These are phyloP conservation scores for Aspergillus bridgeri DNA, from an alignment of 495 filamentous ascomycete species.

Conservation along the genomic window DNA sequence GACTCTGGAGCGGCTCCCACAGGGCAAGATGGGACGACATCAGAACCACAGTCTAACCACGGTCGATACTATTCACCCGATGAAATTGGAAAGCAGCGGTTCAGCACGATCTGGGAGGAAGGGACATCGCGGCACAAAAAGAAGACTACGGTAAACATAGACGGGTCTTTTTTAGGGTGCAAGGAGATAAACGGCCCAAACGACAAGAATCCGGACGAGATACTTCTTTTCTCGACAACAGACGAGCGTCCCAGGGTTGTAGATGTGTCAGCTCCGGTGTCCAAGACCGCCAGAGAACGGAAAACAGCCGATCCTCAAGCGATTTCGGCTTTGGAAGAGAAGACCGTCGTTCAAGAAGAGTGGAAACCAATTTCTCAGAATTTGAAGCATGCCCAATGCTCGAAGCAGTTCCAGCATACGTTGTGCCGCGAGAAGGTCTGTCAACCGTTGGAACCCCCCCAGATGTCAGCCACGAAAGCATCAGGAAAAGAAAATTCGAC, in stretches of 20 bases:
- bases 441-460: conserved; percentile 17
- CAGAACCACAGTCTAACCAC: conserved; percentile 2
- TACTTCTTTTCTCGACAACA: conserved; percentile 34
- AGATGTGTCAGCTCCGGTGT: conserved; percentile 20
- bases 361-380: conserved; percentile 37
- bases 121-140: conserved; percentile 19
- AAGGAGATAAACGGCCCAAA: conserved; percentile 38
- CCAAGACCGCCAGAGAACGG: conserved; percentile 26
- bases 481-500: conserved; percentile 29
- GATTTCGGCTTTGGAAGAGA: conserved; percentile 18
- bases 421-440: conserved; percentile 30
- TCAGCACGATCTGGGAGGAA: conserved; percentile 41
- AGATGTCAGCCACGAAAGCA: conserved; percentile 11
- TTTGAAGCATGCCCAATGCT: conserved; percentile 44
- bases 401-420: conserved; percentile 31
- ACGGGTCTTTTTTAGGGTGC: conserved; percentile 49
- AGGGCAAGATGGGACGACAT: conserved; percentile 8
- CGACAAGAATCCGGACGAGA: conserved; percentile 42
- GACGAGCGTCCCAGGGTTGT: conserved; percentile 28
- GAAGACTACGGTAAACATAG: conserved; percentile 27
- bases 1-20: conserved; percentile 17
- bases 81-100: conserved; percentile 39
- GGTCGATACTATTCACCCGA: conserved; percentile 41
- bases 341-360: conserved; percentile 27
- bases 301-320: conserved; percentile 13